Base-by-base conservation (phyloP, 2,329 filamentous ascomycete species). In the Teratosphaeria nubilosa region DNA sequence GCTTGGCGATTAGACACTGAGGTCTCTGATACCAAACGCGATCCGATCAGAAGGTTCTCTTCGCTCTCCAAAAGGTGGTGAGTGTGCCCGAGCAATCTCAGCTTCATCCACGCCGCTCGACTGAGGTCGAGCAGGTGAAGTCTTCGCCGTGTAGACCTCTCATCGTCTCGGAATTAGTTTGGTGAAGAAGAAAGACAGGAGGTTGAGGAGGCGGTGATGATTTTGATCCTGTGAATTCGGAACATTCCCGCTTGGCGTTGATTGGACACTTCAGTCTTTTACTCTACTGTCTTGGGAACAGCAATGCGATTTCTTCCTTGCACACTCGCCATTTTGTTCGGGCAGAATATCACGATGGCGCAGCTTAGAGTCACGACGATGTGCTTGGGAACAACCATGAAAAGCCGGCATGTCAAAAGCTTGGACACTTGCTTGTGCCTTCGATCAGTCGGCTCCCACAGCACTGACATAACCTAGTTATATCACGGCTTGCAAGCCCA, bases 141-240 rank as follows among this genome's bases (percentile, higher is more conserved):
- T 61, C 68, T 72, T 76, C 80, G 78, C 71, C 73, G 71, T 73
- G 76, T 71, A 80, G 80, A 81, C 82, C 78, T 78, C 85, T 88
- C 87, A 82, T 91, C 86, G 86, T 79, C 73, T 83, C 41, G 86
- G 85, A 82, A 83, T 83, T 90, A 90, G 86, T 90, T 89, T 84
- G 81, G 74, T 83, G 74, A 72, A 75, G 79, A 81, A 76, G 72
- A 75, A 75, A 77, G 30, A 24, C 5, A 7, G 55, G 24, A 9
- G 25, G 51, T 48, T 5, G 41, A 48, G 41, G 48, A 13, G 11
- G 14, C n/a, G 55, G 30, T 13, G 20, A 24, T 14, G 31, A 10
- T 20, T 48, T 48, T 48, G 41, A 48, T 48, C 20, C n/a, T 48
- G 41, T 16, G 20, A 48, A 7, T 20, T 48, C 41, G 16, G 41